Conservation (phyloP, 352 stramenopile species). For the Phytophthora boehmeriae region DNA sequence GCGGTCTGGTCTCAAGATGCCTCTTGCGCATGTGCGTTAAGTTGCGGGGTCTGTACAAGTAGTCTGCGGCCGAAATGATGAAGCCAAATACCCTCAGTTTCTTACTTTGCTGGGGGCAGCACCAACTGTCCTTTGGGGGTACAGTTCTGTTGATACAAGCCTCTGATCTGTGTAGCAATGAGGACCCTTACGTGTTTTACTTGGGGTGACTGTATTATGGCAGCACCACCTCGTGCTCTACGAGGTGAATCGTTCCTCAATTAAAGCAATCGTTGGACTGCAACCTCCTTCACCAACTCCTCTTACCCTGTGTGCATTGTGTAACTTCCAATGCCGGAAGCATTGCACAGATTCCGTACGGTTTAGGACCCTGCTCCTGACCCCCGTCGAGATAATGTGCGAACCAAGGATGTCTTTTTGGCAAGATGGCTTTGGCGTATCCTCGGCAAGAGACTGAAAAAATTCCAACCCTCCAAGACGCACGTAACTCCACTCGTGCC, state of each 20-base stretch:
- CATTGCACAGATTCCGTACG: too few species aligned
- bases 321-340: not conserved
- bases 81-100: conserved; percentile 3
- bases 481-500: conserved; percentile 68
- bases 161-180: conserved; percentile 35
- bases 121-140: conserved; percentile 22
- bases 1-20: too few species aligned
- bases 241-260: too few species aligned
- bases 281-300: too few species aligned
- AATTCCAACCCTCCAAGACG: conserved; percentile 66
- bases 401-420: conserved; percentile 38
- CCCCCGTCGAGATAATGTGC: conserved; percentile 35
- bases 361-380: conserved; percentile 7
- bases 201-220: not conserved
- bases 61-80: conserved; percentile 15
- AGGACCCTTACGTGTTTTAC: too few species aligned
- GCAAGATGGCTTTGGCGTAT: conserved; percentile 32
- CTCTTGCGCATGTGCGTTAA: too few species aligned
- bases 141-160: conserved; percentile 36
- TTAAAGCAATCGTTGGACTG: too few species aligned
- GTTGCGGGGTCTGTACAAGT: too few species aligned
- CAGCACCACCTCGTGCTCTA: conserved; percentile 3
- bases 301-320: too few species aligned
- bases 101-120: conserved; percentile 17
- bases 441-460: conserved; percentile 65